phyloP scores from a whole-genome alignment of 352 stramenopile species.

The Globisporangium nunn region DNA sequence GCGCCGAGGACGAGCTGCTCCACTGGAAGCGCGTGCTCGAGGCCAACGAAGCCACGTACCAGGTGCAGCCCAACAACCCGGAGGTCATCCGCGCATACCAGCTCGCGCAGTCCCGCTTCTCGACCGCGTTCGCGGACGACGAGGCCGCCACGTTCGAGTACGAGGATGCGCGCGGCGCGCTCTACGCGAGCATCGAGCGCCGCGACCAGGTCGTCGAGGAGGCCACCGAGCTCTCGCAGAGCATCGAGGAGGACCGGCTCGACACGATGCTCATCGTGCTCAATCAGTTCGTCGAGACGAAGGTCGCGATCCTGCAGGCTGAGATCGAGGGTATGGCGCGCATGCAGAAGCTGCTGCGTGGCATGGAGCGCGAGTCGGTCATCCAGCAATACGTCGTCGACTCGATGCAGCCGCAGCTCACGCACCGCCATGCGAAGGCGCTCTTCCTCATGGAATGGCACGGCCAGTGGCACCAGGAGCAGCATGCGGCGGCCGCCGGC shows the following conservation, averaged over 20 bases:
- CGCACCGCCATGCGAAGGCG: conserved; percentile 73
- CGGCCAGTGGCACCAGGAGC: conserved; percentile 57
- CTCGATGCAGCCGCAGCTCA: conserved; percentile 70
- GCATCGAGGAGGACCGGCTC: conserved; percentile 75
- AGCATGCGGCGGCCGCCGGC: conserved; percentile 21
- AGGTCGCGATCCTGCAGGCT: conserved; percentile 71
- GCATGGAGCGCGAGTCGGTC: conserved; percentile 76
- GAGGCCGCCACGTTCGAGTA: conserved; percentile 50
- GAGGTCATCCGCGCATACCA: conserved; percentile 69
- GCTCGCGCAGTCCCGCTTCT: conserved; percentile 50
- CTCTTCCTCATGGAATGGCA: conserved; percentile 79
- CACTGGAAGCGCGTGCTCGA: conserved; percentile 72
- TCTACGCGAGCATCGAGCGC: conserved; percentile 62
- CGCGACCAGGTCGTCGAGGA: conserved; percentile 81
- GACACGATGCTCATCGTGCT: conserved; percentile 83
- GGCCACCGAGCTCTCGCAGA: conserved; percentile 68
- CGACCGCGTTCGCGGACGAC: conserved; percentile 57
- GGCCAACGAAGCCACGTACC: conserved; percentile 74
- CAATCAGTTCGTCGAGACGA: conserved; percentile 81
- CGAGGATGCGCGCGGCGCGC: conserved; percentile 40
- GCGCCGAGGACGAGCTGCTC: conserved; percentile 57
- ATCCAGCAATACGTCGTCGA: conserved; percentile 85
- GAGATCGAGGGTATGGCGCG: conserved; percentile 72
- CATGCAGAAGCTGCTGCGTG: conserved; percentile 57
- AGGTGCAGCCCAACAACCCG: conserved; percentile 72